phyloP scores from a whole-genome alignment of 257 asterid species.

The Solanum chmielewskii region DNA sequence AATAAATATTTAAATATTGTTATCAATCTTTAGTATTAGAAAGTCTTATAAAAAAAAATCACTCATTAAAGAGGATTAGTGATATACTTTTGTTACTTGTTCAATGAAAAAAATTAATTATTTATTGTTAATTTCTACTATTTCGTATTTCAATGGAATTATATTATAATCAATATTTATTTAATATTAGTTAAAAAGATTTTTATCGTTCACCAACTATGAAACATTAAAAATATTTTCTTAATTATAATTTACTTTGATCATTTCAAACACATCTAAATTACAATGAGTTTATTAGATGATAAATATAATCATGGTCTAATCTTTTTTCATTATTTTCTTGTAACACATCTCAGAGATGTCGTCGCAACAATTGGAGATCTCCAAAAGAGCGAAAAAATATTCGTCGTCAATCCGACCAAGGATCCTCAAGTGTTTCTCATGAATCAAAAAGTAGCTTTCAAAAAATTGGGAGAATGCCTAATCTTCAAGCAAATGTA shows the following conservation, averaged over 20 bases:
- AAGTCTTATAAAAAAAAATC: neutral
- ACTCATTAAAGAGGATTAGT: neutral
- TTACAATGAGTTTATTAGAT: neutral
- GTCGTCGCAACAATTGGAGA: slow-evolving; percentile 19
- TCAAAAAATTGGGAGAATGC: slow-evolving; percentile 9
- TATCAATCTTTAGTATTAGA: neutral
- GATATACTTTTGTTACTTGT: neutral
- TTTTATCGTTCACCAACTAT: neutral
- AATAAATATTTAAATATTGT: neutral
- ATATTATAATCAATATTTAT: neutral
- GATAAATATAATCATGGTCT: neutral
- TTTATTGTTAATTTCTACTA: neutral
- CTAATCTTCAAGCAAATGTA: neutral
- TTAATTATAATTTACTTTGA: neutral
- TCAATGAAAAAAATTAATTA: neutral
- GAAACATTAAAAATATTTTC: neutral
- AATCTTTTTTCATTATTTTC: neutral
- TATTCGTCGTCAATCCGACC: neutral
- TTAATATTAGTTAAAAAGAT: neutral
- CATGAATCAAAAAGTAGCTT: neutral
- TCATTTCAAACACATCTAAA: neutral
- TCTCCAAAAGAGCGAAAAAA: neutral
- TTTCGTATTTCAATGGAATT: neutral
- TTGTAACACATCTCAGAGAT: slow-evolving; percentile 3
- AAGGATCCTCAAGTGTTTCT: neutral